Evolutionary conservation across 192 early-diverging fungal genomes (phyloP).

Genomic region (Linnemannia exigua): DNA sequence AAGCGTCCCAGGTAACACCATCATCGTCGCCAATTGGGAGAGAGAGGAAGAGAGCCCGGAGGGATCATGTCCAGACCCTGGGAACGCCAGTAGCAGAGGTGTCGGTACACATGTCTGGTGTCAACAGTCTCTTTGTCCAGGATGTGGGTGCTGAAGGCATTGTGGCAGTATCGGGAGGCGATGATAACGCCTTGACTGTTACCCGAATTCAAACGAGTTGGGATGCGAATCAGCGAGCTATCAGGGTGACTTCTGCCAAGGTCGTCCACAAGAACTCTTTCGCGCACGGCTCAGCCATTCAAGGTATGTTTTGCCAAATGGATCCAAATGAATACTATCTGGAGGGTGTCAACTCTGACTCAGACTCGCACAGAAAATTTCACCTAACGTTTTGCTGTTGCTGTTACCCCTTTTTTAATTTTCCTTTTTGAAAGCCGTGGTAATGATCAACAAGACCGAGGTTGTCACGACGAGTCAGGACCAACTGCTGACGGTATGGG

Average conservation of each 20-base stretch:
- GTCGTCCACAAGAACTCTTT: slow-evolving; percentile 38
- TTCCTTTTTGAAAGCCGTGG: slow-evolving; percentile 58
- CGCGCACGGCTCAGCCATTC: slow-evolving; percentile 82
- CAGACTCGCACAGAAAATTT: not conserved
- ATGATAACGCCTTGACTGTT: slow-evolving; percentile 75
- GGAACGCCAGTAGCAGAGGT: slow-evolving; percentile 10
- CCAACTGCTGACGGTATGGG: slow-evolving; percentile 77
- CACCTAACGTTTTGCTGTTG: not conserved
- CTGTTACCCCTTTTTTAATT: slow-evolving; percentile 2
- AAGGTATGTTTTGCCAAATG: slow-evolving; percentile 58
- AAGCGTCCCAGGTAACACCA: not conserved
- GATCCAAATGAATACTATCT: not conserved
- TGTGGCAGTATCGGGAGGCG: slow-evolving; percentile 79
- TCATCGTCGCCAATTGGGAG: slow-evolving; percentile 25
- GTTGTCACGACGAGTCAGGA: slow-evolving; percentile 75
- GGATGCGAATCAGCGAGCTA: not conserved
- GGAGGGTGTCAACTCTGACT: slow-evolving; percentile 3
- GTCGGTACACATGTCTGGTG: slow-evolving; percentile 76
- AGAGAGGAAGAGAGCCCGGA: slow-evolving; percentile 14
- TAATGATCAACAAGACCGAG: slow-evolving; percentile 44
- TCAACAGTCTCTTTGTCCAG: slow-evolving; percentile 75
- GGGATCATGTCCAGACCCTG: slow-evolving; percentile 30
- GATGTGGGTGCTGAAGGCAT: slow-evolving; percentile 21
- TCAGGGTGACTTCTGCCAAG: not conserved
- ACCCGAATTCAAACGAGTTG: slow-evolving; percentile 34